phyloP scores from a whole-genome alignment of 768 basidiomycete genomes.

The Russula virescens region DNA sequence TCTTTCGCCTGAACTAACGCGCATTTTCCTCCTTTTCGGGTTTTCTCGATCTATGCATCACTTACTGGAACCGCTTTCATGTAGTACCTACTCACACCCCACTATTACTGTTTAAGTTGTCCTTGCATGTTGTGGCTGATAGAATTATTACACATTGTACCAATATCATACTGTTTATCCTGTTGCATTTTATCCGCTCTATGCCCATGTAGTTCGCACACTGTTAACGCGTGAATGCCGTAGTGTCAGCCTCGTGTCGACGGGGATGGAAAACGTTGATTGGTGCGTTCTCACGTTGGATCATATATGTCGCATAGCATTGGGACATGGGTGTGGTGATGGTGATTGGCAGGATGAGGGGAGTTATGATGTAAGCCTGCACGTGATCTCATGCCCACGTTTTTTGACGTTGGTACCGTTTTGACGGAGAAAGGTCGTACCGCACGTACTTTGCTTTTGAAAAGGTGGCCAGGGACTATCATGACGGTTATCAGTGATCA shows the following conservation, averaged over 20 bases:
- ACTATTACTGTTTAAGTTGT: conserved; percentile 6
- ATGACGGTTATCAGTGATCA: no score
- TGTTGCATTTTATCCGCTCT: background rate
- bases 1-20: conserved; percentile 1
- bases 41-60: background rate
- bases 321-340: no score
- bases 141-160: background rate
- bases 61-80: background rate
- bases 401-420: no score
- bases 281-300: conserved; percentile 6
- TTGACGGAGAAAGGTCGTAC: no score
- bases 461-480: no score
- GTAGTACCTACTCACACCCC: no score
- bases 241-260: background rate
- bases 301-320: background rate
- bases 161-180: no score
- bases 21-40: background rate
- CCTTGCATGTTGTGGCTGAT: background rate
- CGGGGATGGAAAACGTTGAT: background rate
- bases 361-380: no score
- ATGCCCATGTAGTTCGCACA: background rate
- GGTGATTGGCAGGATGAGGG: no score
- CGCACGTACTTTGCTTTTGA: no score
- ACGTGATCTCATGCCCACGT: background rate
- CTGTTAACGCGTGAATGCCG: background rate